Conservation (phyloP, 1,284 basidiomycete genomes). For the Cutaneotrichosporon mucoides region DNA sequence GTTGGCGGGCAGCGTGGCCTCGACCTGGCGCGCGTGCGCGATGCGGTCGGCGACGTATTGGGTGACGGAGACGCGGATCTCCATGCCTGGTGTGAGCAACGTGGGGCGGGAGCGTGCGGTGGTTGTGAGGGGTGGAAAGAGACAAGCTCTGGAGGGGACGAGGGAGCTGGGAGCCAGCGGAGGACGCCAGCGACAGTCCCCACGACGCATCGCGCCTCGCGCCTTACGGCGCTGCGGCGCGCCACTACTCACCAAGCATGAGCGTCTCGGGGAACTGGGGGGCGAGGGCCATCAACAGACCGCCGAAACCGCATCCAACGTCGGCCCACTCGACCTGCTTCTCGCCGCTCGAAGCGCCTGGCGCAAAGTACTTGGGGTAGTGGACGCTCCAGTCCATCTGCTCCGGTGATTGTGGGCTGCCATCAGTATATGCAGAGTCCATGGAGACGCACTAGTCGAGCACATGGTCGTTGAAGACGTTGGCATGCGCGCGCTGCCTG, state of each 20-base stretch:
- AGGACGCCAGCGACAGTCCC: too few species aligned
- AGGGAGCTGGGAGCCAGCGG: too few species aligned
- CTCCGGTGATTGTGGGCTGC: conserved; percentile 67
- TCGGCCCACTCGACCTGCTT: conserved; percentile 84
- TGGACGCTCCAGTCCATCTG: conserved; percentile 80
- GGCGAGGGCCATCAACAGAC: conserved; percentile 83
- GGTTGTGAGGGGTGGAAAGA: too few species aligned
- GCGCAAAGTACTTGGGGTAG: conserved; percentile 69
- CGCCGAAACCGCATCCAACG: conserved; percentile 97
- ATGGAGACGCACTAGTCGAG: conserved; percentile 64
- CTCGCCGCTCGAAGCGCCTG: conserved; percentile 23
- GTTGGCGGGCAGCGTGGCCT: conserved; percentile 46
- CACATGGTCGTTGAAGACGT: conserved; percentile 94
- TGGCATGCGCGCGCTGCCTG: conserved; percentile 94
- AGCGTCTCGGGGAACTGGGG: conserved; percentile 86
- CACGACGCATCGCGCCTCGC: too few species aligned
- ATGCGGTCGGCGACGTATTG: conserved; percentile 96
- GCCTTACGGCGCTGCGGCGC: too few species aligned
- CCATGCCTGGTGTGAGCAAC: conserved; percentile 64
- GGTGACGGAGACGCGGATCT: conserved; percentile 94
- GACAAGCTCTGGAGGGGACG: too few species aligned
- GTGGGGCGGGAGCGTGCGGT: too few species aligned
- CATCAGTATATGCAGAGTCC: neutral
- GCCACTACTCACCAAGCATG: conserved; percentile 73
- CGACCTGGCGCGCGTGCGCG: conserved; percentile 66